Evolutionary conservation across 2,329 filamentous ascomycete genomes (phyloP), one percentile per base, ranked within the genome.

Genomic region (Colletotrichum gigasporum): DNA sequence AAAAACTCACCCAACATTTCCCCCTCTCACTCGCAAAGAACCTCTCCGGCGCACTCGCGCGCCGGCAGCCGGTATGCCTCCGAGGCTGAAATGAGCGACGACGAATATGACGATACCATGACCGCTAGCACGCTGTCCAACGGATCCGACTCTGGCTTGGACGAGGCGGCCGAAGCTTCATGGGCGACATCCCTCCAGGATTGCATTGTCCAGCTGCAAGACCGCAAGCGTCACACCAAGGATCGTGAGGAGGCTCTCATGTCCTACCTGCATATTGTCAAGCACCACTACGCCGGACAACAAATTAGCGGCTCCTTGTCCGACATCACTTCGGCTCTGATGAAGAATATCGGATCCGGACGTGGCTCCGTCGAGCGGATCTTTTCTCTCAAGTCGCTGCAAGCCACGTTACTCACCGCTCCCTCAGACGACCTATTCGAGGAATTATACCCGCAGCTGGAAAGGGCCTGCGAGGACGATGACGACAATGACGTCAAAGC

Each of bases 161-260:
- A 90, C 30, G 83, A 85, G 8, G 80, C 83, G 24, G 75, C 82
- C n/a, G 75, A 82, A 16, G 75, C 82, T 50, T 83, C 84, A 24
- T 92, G 91, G 85, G 85, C 88, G 45, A 79, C 86, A 14, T 84
- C 87, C 60, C 78, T 94, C 32, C 81, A 84, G 26, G 85, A 89
- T 66, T 86, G 90, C 62, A 88, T 96, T 67, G 83, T 90, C 48
- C 88, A 91, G 69, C 86, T 97, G 26, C 83, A 90, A 57, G 83
- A 86, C 66, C 89, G 92, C 71, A 97, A 96, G 82, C 88, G 90
- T 68, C 93, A 89, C 68, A 86, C 85, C 22, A 87, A 91, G 67
- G 87, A 88, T 20, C 87, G 93, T 54, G 90, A 93, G 71, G 82
- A 87, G 39, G 85, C 84, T 28, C 79, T 94, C 50, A 80, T 80